A percentile compares a stretch with the other conserved stretches of the same genome.
phyloP scores from a whole-genome alignment of 495 filamentous ascomycete species.

The Aspergillus heteromorphus region DNA sequence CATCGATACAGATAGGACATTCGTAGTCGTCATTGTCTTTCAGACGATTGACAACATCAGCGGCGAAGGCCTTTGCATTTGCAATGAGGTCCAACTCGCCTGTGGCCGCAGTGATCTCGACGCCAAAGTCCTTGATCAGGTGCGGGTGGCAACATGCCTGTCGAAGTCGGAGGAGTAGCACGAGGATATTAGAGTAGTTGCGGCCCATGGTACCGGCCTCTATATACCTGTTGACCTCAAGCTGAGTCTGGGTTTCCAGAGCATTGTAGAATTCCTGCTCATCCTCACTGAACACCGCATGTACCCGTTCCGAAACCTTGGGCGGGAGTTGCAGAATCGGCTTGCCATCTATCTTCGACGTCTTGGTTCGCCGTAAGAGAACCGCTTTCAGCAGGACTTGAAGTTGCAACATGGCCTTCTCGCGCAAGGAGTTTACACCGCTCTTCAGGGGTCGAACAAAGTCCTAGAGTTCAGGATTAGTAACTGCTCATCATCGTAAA shows the following conservation, averaged over 20 bases:
- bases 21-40: conserved; percentile 54
- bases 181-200: conserved; percentile 80
- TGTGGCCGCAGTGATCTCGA: conserved; percentile 43
- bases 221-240: conserved; percentile 75
- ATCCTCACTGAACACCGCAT: conserved; percentile 70
- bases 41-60: conserved; percentile 62
- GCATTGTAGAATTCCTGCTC: conserved; percentile 67
- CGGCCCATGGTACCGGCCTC: conserved; percentile 63
- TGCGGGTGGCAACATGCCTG: conserved; percentile 93
- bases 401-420: conserved; percentile 62
- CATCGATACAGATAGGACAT: conserved; percentile 81
- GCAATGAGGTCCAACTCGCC: conserved; percentile 59
- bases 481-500: neutral
- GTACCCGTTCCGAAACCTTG: conserved; percentile 58
- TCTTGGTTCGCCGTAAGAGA: conserved; percentile 80
- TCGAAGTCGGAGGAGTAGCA: conserved; percentile 74
- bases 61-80: conserved; percentile 58
- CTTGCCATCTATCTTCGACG: conserved; percentile 75
- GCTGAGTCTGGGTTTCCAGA: conserved; percentile 60
- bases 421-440: conserved; percentile 19
- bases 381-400: conserved; percentile 79
- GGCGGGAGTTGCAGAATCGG: conserved; percentile 73
- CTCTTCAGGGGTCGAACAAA: conserved; percentile 52
- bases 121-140: conserved; percentile 71
- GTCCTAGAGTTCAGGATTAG: conserved; percentile 22